phyloP scores from a whole-genome alignment of 768 basidiomycete genomes.

The Russula abietina region DNA sequence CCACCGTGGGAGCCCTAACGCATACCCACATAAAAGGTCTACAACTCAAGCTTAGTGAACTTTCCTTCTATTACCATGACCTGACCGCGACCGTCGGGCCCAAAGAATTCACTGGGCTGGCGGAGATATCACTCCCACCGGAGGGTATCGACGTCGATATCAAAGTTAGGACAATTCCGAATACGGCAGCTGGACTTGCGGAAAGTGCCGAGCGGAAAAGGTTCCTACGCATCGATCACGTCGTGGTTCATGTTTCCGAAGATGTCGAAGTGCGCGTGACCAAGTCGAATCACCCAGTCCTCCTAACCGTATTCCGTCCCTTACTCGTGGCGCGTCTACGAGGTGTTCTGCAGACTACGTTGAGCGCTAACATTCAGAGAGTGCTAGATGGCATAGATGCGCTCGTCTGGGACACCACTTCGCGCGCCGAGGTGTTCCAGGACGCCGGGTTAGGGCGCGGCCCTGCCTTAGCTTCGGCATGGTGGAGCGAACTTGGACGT shows the following conservation, averaged over 20 bases:
- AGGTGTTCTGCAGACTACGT: conserved; percentile 52
- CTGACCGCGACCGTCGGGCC: conserved; percentile 49
- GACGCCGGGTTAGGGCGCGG: conserved; percentile 53
- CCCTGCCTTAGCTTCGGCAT: conserved; percentile 47
- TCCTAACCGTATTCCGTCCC: conserved; percentile 58
- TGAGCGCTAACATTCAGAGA: conserved; percentile 50
- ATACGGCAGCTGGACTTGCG: conserved; percentile 36
- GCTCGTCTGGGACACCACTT: conserved; percentile 52
- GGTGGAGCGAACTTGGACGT: conserved; percentile 66
- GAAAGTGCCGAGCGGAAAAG: conserved; percentile 43
- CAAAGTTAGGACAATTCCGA: conserved; percentile 58
- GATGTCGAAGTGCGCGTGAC: conserved; percentile 50
- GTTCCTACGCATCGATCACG: conserved; percentile 55
- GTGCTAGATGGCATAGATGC: conserved; percentile 49
- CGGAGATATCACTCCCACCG: conserved; percentile 55
- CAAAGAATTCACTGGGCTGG: conserved; percentile 52
- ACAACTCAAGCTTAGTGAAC: conserved; percentile 54
- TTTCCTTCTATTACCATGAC: conserved; percentile 73
- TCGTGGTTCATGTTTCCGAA: conserved; percentile 49
- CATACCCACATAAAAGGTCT: conserved; percentile 61
- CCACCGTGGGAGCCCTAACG: conserved; percentile 56
- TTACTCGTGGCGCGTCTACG: conserved; percentile 51
- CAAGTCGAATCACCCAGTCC: conserved; percentile 57
- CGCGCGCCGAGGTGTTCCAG: conserved; percentile 55
- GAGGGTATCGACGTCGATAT: conserved; percentile 66